Conservation (phyloP, 1,284 basidiomycete species). For the Stygiomarasmius scandens region DNA sequence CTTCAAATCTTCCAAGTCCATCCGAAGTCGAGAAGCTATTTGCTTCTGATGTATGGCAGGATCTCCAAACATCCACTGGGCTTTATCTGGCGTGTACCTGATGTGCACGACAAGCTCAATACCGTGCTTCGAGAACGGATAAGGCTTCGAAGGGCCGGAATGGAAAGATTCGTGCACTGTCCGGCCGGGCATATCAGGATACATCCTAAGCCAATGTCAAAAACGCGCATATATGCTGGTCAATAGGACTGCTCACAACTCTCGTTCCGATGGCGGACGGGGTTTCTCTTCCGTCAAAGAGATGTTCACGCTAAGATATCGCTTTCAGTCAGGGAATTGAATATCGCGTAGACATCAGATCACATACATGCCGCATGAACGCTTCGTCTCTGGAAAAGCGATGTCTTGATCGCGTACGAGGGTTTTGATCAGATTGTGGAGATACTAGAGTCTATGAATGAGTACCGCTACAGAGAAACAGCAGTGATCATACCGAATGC, state of each 20-base stretch:
- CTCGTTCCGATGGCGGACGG: background rate
- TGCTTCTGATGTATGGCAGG: background rate
- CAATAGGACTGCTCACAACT: background rate
- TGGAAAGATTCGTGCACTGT: background rate
- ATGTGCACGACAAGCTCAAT: constrained; percentile 4
- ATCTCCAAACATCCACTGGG: background rate
- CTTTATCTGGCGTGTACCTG: background rate
- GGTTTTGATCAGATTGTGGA: background rate
- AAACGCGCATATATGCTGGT: background rate
- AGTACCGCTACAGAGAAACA: background rate
- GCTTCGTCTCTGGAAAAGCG: background rate
- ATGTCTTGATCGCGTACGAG: background rate
- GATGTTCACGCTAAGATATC: background rate
- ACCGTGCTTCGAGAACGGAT: background rate
- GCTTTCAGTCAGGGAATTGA: background rate
- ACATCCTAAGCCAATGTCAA: background rate
- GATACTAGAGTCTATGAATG: background rate
- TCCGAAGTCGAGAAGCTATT: background rate
- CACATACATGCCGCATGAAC: background rate
- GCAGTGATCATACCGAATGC: background rate
- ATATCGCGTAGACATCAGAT: background rate
- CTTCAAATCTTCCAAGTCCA: constrained; percentile 6
- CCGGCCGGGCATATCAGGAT: background rate
- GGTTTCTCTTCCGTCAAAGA: background rate
- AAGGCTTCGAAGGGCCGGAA: background rate